Conservation (phyloP, 2,329 filamentous ascomycete genomes). For the Dichotomopilus funicola region DNA sequence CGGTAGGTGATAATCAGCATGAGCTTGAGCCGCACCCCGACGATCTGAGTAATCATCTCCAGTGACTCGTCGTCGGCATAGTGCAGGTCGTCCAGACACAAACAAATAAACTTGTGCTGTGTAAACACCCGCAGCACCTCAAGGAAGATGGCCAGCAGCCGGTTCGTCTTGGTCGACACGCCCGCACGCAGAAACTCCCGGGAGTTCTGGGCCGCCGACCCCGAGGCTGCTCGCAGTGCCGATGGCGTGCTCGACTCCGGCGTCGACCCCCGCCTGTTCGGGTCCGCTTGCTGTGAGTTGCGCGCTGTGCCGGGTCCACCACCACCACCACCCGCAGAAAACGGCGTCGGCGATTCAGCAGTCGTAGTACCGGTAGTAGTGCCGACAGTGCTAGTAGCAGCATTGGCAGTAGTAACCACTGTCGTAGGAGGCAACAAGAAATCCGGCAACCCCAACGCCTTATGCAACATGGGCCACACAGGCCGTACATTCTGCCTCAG, state of each 20-base stretch:
- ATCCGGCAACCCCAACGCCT: conserved; percentile 57
- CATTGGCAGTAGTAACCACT: no score
- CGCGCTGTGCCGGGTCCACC: conserved; percentile 19
- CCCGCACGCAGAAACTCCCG: conserved; percentile 56
- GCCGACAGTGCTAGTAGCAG: no score
- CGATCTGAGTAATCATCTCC: conserved; percentile 75
- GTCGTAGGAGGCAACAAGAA: conserved; percentile 55
- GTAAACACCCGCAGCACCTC: conserved; percentile 80
- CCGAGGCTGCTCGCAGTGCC: conserved; percentile 30
- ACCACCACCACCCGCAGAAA: no score
- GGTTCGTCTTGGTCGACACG: conserved; percentile 56
- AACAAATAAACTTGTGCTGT: conserved; percentile 77
- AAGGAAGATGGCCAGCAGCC: conserved; percentile 80
- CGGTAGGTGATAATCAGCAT: conserved; percentile 73
- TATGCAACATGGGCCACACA: conserved; percentile 58
- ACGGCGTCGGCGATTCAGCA: no score
- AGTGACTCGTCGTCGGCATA: conserved; percentile 84
- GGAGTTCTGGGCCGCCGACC: conserved; percentile 43
- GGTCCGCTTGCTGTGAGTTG: conserved; percentile 32
- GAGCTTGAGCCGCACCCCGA: conserved; percentile 71
- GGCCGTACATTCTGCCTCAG: conserved; percentile 57
- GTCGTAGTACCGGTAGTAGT: no score
- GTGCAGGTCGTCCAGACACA: conserved; percentile 84
- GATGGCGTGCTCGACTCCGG: conserved; percentile 35
- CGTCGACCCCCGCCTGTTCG: conserved; percentile 44